A percentile compares a stretch with the other conserved stretches of the same genome.
Conservation (phyloP, 2,329 filamentous ascomycete species). For the Xylaria sp. region DNA sequence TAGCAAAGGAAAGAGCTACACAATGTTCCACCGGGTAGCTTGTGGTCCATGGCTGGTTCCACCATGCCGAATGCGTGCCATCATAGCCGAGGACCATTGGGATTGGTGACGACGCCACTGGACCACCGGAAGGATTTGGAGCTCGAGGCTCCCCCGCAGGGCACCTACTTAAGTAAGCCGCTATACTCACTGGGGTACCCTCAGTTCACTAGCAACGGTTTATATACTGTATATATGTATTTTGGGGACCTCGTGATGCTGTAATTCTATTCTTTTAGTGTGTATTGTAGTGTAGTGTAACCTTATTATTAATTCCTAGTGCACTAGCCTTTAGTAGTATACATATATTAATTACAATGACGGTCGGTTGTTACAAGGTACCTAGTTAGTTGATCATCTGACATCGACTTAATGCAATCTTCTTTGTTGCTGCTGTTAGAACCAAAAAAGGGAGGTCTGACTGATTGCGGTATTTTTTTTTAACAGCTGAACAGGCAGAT, state of each 20-base stretch:
- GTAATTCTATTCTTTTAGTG: background rate
- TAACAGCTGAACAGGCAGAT: constrained; percentile 3
- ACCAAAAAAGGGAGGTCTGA: background rate
- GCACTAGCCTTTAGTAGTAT: background rate
- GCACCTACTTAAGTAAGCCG: background rate
- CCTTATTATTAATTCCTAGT: background rate
- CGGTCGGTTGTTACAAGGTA: constrained; percentile 7
- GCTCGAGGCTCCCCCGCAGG: constrained; percentile 12
- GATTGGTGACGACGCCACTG: constrained; percentile 29
- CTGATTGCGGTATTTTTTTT: constrained; percentile 29
- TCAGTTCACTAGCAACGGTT: constrained; percentile 13
- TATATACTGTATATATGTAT: background rate
- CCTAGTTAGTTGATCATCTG: constrained; percentile 25
- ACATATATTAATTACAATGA: background rate
- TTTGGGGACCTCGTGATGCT: background rate
- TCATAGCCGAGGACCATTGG: constrained; percentile 40
- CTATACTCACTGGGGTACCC: background rate
- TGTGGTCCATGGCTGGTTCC: background rate
- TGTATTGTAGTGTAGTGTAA: background rate
- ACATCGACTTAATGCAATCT: constrained; percentile 15
- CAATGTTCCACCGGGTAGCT: constrained; percentile 14
- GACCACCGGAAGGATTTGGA: constrained; percentile 36
- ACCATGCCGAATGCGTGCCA: constrained; percentile 40
- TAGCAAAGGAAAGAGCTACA: constrained; percentile 16
- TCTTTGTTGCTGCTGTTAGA: background rate